A percentile compares a stretch with the other conserved stretches of the same genome.
Evolutionary conservation across 495 filamentous ascomycete genomes (phyloP).

Genomic region (Recurvomyces mirabilis): DNA sequence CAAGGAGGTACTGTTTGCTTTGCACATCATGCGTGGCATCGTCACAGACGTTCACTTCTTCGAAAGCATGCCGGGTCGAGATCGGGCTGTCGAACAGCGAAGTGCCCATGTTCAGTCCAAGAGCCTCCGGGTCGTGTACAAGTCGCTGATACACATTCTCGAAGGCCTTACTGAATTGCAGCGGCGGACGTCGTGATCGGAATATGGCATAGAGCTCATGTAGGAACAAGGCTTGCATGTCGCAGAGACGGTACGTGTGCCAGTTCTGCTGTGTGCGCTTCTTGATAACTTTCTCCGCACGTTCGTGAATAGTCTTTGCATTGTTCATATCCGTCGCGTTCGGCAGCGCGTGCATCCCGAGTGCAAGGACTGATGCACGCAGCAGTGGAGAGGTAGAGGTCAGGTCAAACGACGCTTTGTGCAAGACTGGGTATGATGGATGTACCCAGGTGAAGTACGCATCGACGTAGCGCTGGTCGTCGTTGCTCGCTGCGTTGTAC

Average conservation of each 20-base stretch:
- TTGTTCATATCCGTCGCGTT: conserved; percentile 29
- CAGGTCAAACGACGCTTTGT: conserved; percentile 30
- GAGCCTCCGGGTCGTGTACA: conserved; percentile 15
- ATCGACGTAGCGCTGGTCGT: conserved; percentile 30
- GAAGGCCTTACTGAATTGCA: conserved; percentile 25
- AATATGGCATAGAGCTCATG: conserved; percentile 29
- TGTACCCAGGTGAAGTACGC: conserved; percentile 36
- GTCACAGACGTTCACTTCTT: background rate
- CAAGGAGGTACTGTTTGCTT: conserved; percentile 24
- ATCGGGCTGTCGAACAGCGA: background rate
- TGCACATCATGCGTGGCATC: background rate
- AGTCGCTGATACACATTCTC: conserved; percentile 23
- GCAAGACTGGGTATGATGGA: conserved; percentile 34
- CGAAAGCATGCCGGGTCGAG: background rate
- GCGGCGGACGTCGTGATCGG: conserved; percentile 24
- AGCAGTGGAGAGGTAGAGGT: conserved; percentile 29
- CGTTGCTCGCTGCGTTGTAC: no score
- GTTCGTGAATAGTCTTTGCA: conserved; percentile 30
- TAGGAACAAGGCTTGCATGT: conserved; percentile 28
- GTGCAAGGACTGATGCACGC: conserved; percentile 32
- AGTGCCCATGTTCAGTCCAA: background rate
- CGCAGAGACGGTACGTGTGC: conserved; percentile 23
- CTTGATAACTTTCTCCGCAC: conserved; percentile 29
- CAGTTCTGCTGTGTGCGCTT: conserved; percentile 23
- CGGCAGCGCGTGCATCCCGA: conserved; percentile 33